Percentiles rank a stretch among this genome's conserved stretches.
Evolutionary conservation across 2,329 filamentous ascomycete species (phyloP).

Genomic region (Calonectria hawksworthii): DNA sequence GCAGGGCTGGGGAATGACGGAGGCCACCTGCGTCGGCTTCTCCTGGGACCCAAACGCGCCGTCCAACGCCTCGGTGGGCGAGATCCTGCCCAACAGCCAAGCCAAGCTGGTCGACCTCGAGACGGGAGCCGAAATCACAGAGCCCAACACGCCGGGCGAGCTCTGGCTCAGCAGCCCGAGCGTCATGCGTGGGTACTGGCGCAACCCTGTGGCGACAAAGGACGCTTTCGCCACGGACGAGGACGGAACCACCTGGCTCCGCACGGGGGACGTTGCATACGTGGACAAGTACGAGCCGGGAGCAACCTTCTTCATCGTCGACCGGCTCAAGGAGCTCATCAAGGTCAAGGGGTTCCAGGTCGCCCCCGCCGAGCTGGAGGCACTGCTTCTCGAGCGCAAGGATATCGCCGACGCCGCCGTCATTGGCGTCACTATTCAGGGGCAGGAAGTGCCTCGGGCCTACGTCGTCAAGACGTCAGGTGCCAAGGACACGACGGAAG

Average conservation of each 20-base stretch:
- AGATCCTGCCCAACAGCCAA: constrained; percentile 58
- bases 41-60: constrained; percentile 75
- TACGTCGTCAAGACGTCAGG: constrained; percentile 64
- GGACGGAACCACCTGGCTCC: constrained; percentile 74
- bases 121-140: constrained; percentile 64
- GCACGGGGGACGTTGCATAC: constrained; percentile 81
- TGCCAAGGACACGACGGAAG: constrained; percentile 35
- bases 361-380: constrained; percentile 66
- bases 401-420: constrained; percentile 75
- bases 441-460: constrained; percentile 73
- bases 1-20: constrained; percentile 93
- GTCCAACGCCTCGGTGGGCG: constrained; percentile 44
- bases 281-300: constrained; percentile 70
- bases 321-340: constrained; percentile 78
- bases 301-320: constrained; percentile 75
- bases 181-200: constrained; percentile 84
- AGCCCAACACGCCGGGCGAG: constrained; percentile 72
- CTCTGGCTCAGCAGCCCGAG: constrained; percentile 81
- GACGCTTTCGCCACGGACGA: constrained; percentile 65
- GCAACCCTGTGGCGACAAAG: constrained; percentile 75
- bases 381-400: constrained; percentile 53
- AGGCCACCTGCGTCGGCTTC: constrained; percentile 79
- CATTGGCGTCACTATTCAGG: constrained; percentile 68
- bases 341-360: constrained; percentile 73
- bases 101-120: constrained; percentile 75